A percentile compares a stretch with the other conserved stretches of the same genome.
Evolutionary conservation across 768 basidiomycete species (phyloP).

Genomic region (Leccinum longicurvipes): DNA sequence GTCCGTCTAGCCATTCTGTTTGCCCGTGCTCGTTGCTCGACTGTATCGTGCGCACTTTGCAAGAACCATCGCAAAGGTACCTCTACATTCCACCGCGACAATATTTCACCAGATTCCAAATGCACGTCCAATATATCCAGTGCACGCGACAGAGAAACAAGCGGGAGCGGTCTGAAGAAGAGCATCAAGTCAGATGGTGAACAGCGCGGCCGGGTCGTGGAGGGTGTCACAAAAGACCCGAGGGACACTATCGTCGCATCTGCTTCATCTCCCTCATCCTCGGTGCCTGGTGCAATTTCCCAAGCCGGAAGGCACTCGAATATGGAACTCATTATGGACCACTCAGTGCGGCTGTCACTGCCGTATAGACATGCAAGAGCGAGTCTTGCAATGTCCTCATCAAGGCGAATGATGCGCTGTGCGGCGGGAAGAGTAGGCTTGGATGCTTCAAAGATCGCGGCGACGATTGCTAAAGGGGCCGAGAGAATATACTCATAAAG

Average conservation of each 20-base stretch:
- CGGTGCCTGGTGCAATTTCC: constrained; percentile 56
- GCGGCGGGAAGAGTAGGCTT: constrained; percentile 78
- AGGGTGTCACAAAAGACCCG: constrained; percentile 74
- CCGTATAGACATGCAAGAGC: constrained; percentile 91
- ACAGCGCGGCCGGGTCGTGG: constrained; percentile 52
- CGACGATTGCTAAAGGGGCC: constrained; percentile 63
- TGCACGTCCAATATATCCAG: constrained; percentile 94
- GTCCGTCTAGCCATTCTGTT: constrained; percentile 78
- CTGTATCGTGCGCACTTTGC: constrained; percentile 60
- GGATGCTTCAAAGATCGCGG: constrained; percentile 82
- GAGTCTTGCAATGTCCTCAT: constrained; percentile 80
- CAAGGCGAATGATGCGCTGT: constrained; percentile 73
- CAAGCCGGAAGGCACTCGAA: constrained; percentile 97
- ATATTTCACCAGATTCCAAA: constrained; percentile 88
- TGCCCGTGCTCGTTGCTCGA: constrained; percentile 81
- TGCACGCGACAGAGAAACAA: constrained; percentile 70
- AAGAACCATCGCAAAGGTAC: constrained; percentile 90
- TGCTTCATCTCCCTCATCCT: constrained; percentile 69
- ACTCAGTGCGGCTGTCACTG: constrained; percentile 63
- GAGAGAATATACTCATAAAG: constrained; percentile 71
- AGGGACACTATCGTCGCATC: constrained; percentile 81
- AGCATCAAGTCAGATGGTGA: constrained; percentile 69
- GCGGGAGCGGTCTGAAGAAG: constrained; percentile 79
- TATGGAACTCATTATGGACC: constrained; percentile 83
- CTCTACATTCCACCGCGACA: constrained; percentile 83